Evolutionary conservation across 1,284 basidiomycete genomes (phyloP).

Genomic region (Cutaneotrichosporon spelunceum): DNA sequence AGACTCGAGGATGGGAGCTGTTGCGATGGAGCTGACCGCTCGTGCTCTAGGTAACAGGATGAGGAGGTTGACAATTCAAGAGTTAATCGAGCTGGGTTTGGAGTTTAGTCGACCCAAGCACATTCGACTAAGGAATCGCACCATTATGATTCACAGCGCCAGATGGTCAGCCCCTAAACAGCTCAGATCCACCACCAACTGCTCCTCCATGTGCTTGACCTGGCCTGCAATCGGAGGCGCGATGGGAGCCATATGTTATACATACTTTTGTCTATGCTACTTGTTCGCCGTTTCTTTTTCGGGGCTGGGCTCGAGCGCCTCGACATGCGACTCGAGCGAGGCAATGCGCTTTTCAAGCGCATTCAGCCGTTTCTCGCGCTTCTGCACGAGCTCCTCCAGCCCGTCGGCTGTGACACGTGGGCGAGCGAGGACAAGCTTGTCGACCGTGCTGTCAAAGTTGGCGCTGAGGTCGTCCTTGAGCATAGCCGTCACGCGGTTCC

Average conservation of each 20-base stretch:
- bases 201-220: too few relatives aligned
- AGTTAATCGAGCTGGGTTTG: too few relatives aligned
- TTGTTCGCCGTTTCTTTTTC: background rate
- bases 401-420: constrained; percentile 48
- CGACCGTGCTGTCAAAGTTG: constrained; percentile 51
- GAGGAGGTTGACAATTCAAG: too few relatives aligned
- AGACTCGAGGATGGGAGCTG: too few relatives aligned
- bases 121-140: too few relatives aligned
- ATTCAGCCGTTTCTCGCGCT: constrained; percentile 54
- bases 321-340: constrained; percentile 38
- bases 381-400: constrained; percentile 54
- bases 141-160: too few relatives aligned
- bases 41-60: too few relatives aligned
- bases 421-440: constrained; percentile 44
- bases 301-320: constrained; percentile 5
- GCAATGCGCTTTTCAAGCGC: constrained; percentile 55
- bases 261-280: constrained; percentile 3
- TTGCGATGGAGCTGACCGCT: too few relatives aligned
- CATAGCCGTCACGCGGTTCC: constrained; percentile 64
- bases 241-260: background rate
- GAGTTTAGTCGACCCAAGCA: too few relatives aligned
- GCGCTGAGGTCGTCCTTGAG: constrained; percentile 68
- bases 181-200: too few relatives aligned
- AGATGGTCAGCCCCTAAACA: too few relatives aligned
- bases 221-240: too few relatives aligned